Conservation (phyloP, 2,329 filamentous ascomycete genomes). For the Monosporascus cannonballus region DNA sequence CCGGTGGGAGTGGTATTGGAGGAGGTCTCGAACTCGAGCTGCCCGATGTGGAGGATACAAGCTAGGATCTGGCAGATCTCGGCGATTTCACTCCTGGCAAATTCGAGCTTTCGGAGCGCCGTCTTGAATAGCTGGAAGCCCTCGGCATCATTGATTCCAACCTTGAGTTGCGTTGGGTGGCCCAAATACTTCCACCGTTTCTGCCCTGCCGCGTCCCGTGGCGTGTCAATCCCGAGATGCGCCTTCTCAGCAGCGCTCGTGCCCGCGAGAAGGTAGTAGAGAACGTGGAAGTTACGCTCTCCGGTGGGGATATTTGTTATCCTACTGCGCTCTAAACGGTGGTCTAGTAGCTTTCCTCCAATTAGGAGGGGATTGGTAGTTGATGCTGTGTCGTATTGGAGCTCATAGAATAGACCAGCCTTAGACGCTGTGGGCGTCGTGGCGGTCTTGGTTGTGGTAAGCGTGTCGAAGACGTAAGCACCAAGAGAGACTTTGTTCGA, state of each 20-base stretch:
- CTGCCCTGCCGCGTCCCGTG: constrained; percentile 40
- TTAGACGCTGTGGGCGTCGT: constrained; percentile 96
- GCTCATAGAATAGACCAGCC: constrained; percentile 87
- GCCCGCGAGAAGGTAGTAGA: constrained; percentile 92
- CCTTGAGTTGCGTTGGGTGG: constrained; percentile 92
- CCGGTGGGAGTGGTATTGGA: constrained; percentile 71
- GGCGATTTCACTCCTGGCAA: constrained; percentile 86
- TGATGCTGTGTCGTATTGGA: constrained; percentile 91
- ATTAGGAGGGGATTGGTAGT: constrained; percentile 81
- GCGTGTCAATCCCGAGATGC: constrained; percentile 61
- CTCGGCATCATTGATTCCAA: constrained; percentile 92
- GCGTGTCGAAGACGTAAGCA: constrained; percentile 89
- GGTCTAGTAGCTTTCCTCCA: constrained; percentile 90
- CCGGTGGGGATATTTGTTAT: constrained; percentile 90
- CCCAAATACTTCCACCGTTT: constrained; percentile 95
- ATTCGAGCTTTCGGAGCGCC: constrained; percentile 87
- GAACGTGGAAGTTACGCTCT: constrained; percentile 90
- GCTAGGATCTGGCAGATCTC: constrained; percentile 95
- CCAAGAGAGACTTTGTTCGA: constrained; percentile 91
- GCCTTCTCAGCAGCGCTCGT: constrained; percentile 86
- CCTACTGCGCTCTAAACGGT: constrained; percentile 84
- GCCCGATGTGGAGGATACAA: constrained; percentile 92
- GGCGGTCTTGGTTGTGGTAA: constrained; percentile 94
- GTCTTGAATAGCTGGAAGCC: constrained; percentile 98
- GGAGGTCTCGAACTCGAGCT: constrained; percentile 85